Percentiles rank a stretch among this genome's conserved stretches.
These are phyloP conservation scores for Colletotrichum noveboracense DNA, from an alignment of 2,329 filamentous ascomycete species.

Conservation along the genomic window DNA sequence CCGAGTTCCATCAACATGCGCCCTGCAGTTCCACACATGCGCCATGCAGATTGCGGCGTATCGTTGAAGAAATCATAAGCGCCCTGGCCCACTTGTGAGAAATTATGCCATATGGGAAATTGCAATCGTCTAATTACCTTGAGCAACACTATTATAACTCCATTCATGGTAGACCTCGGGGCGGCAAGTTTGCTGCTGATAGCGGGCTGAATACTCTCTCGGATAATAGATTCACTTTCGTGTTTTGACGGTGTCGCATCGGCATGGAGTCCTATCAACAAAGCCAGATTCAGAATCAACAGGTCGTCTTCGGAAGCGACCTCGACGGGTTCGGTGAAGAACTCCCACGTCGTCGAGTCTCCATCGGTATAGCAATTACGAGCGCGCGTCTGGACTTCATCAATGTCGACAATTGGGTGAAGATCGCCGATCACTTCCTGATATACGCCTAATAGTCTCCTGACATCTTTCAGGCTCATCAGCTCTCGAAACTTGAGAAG, in stretches of 20 bases:
- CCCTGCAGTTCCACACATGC: slow-evolving; percentile 31
- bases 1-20: slow-evolving; percentile 31
- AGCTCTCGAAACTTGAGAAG: not conserved
- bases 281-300: slow-evolving; percentile 12
- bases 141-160: not conserved
- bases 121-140: not conserved
- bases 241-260: not conserved
- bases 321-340: not conserved
- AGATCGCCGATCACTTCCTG: not conserved
- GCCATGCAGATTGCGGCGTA: slow-evolving; percentile 27
- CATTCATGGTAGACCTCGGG: not conserved
- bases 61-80: slow-evolving; percentile 30
- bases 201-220: not conserved
- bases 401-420: not conserved
- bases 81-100: slow-evolving; percentile 1
- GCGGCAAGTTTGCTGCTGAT: not conserved
- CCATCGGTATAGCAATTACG: not conserved
- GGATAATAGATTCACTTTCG: not conserved
- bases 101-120: not conserved
- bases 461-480: not conserved
- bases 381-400: not conserved
- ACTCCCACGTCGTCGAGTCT: not conserved
- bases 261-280: slow-evolving; percentile 16
- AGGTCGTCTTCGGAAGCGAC: slow-evolving; percentile 9
- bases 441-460: not conserved